Base-by-base conservation (phyloP, 2,329 filamentous ascomycete species). In the Hypoxylon sp. region DNA sequence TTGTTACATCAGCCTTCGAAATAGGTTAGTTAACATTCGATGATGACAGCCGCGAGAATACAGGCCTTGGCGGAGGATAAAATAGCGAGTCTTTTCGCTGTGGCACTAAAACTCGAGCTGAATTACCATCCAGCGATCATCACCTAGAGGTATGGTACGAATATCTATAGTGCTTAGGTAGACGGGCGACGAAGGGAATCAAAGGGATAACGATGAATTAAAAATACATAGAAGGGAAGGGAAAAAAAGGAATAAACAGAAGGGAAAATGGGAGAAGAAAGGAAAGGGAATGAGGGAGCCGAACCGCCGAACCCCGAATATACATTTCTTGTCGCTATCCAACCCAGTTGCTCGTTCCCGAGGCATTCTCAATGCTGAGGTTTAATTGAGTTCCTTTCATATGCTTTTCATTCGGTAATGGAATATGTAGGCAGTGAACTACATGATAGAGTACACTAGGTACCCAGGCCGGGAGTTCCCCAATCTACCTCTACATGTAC, bases 1-100 rank as follows among this genome's bases (percentile, higher is more conserved):
- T 45, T 41, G 68, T 70, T 65, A 63, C 68, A 67, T 69, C 52
- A 32, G 38, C 38, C 19, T 52, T 64, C 50, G 41, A 55, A 60
- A 55, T 60, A 41, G 32, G 48, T 46, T 46, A 61, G 48, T 34
- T 46, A 52, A 45, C 23, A 23, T 43, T 17, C 32, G 53, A 36
- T 34, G 43, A 48, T 23, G 56, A 41, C 48, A 48, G 48, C 58
- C 34, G 30, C 46, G 51, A 63, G 38, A 53, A 53, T 38, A 36
- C 38, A 5, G 17, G 43, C 21, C 62, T 63, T 59, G 50, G 55
- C 59, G 25, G 38, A 41, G 10, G 55, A 30, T 43, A 43, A 9
- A 21, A 43, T 4, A 11, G 38, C 38, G 38, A 43, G 17, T 11
- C 9, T 21, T 21, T 43, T 14, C 17, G 4, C 25, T 41, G 30